Percentiles rank a stretch among this genome's conserved stretches.
These are phyloP conservation scores for Neurospora sp. DNA, from an alignment of 495 filamentous ascomycete species.

Conservation along the genomic window DNA sequence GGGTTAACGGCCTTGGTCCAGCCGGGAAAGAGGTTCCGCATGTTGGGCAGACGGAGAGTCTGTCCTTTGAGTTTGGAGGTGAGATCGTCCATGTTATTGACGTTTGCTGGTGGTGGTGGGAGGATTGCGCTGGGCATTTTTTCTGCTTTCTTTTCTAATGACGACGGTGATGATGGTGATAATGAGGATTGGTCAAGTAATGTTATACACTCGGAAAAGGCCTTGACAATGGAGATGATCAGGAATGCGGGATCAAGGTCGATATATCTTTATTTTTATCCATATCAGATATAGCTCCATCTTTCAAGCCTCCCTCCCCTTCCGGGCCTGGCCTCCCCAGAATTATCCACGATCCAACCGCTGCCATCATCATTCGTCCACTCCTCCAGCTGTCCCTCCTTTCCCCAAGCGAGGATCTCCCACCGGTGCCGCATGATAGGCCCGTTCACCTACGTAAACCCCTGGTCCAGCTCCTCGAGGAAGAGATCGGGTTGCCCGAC, in stretches of 20 bases:
- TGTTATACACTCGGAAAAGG: not conserved
- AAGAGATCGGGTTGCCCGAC: not conserved
- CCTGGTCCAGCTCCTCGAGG: not conserved
- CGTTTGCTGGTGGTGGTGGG: not conserved
- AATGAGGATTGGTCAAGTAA: not conserved
- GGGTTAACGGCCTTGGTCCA: not conserved
- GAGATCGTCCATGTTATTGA: not conserved
- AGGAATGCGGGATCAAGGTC: not conserved
- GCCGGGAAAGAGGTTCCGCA: not conserved
- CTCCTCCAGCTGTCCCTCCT: slow-evolving; percentile 10
- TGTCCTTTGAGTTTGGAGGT: not conserved
- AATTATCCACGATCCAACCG: slow-evolving; percentile 5
- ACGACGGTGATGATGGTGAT: not conserved
- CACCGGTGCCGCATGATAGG: not conserved
- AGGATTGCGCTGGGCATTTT: not conserved
- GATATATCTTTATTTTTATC: not conserved
- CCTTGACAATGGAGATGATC: not conserved
- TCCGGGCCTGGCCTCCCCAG: slow-evolving; percentile 3
- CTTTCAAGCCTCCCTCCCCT: not conserved
- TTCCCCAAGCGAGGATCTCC: slow-evolving; percentile 10
- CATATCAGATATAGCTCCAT: not conserved
- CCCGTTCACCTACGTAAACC: not conserved
- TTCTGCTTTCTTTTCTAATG: not conserved
- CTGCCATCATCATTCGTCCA: slow-evolving; percentile 10
- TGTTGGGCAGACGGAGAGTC: not conserved